These are phyloP conservation scores for Amauroascus verrucosus DNA, from an alignment of 2,329 filamentous ascomycete species.

Conservation along the genomic window DNA sequence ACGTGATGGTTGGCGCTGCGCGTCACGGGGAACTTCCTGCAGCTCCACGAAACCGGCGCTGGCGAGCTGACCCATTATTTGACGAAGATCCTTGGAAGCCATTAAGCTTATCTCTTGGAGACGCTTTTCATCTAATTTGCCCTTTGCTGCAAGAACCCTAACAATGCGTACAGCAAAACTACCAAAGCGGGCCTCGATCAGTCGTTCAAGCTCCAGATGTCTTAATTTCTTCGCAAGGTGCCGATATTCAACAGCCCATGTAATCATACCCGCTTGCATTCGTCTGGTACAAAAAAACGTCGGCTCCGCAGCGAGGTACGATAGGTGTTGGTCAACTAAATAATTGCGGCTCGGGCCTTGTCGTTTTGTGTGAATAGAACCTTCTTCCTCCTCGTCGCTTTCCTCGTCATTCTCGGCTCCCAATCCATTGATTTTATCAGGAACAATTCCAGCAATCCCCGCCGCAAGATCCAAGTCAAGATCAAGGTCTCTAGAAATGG, in stretches of 20 bases:
- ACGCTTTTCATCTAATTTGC: slow-evolving; percentile 90
- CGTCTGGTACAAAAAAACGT: slow-evolving; percentile 30
- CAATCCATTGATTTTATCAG: slow-evolving; percentile 28
- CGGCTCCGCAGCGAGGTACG: slow-evolving; percentile 41
- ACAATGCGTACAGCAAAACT: slow-evolving; percentile 69
- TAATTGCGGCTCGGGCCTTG: slow-evolving; percentile 22
- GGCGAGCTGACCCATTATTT: slow-evolving; percentile 75
- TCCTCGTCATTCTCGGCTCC: slow-evolving; percentile 30
- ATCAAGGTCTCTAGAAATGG: slow-evolving; percentile 30
- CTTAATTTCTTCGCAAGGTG: slow-evolving; percentile 59
- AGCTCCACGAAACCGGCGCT: slow-evolving; percentile 78
- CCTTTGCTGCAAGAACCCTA: slow-evolving; percentile 72
- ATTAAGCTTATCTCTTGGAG: slow-evolving; percentile 71
- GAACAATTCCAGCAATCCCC: slow-evolving; percentile 27
- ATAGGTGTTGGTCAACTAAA: slow-evolving; percentile 33
- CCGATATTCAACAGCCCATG: slow-evolving; percentile 80
- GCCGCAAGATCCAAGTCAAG: slow-evolving; percentile 30
- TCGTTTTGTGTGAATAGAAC: slow-evolving; percentile 33
- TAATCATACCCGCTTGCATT: slow-evolving; percentile 46
- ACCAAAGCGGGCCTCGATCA: slow-evolving; percentile 68
- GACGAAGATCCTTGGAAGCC: slow-evolving; percentile 73
- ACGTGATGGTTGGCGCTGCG: slow-evolving; percentile 65
- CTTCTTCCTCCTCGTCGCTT: slow-evolving; percentile 41
- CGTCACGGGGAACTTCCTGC: slow-evolving; percentile 88
- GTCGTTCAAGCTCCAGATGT: slow-evolving; percentile 68